Percentiles rank a stretch among this genome's conserved stretches.
Evolutionary conservation across 805 yeast species (phyloP).

Genomic region (Candida awuae): DNA sequence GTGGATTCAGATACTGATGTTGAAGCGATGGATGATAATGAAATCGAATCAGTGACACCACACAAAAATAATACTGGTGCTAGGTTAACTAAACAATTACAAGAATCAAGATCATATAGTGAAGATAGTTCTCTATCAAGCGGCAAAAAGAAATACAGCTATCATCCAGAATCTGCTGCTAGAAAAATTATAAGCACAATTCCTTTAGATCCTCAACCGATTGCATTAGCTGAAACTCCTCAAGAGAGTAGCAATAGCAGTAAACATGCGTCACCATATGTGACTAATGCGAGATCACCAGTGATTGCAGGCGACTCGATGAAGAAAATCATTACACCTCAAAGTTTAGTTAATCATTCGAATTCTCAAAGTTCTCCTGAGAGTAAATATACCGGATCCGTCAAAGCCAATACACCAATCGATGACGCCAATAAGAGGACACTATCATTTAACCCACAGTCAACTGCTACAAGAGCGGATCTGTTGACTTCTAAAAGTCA

Average conservation of each 20-base stretch:
- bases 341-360: conserved; percentile 4
- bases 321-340: conserved; percentile 9
- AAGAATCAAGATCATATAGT: conserved; percentile 15
- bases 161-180: conserved; percentile 63
- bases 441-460: too few relatives aligned
- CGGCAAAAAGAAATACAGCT: conserved; percentile 15
- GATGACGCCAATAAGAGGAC: not conserved
- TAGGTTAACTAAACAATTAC: conserved; percentile 9
- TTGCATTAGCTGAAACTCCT: conserved; percentile 31
- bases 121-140: conserved; percentile 15
- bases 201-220: conserved; percentile 80
- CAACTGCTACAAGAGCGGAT: not conserved
- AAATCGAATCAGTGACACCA: conserved; percentile 13
- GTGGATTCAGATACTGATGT: conserved; percentile 14
- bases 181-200: conserved; percentile 68
- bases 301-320: conserved; percentile 1
- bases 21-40: conserved; percentile 10
- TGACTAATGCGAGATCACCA: conserved; percentile 12
- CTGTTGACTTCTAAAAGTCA: too few relatives aligned
- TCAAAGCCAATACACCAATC: conserved; percentile 4
- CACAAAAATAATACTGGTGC: conserved; percentile 21
- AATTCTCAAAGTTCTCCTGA: conserved; percentile 8
- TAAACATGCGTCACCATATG: conserved; percentile 14
- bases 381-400: not conserved
- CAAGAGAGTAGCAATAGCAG: conserved; percentile 10